phyloP scores from a whole-genome alignment of 2,329 filamentous ascomycete species.

The Xylariaceae sp. region DNA sequence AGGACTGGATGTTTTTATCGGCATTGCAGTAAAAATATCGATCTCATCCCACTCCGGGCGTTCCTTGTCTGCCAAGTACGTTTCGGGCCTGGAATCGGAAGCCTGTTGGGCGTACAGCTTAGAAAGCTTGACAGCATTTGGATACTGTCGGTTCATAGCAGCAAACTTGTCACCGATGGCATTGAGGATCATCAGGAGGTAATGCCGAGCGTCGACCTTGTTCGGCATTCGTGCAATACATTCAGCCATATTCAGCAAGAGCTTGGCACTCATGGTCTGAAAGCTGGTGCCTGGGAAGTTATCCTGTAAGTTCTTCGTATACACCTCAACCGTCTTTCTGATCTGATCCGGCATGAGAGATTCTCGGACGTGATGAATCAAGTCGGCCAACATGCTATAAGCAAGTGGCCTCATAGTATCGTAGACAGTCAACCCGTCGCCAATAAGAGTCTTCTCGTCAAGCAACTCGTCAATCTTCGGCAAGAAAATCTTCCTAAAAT shows the following conservation, averaged over 20 bases:
- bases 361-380: constrained; percentile 95
- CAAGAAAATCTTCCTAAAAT: constrained; percentile 91
- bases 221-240: constrained; percentile 91
- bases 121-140: constrained; percentile 90
- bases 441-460: constrained; percentile 89
- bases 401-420: constrained; percentile 93
- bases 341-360: constrained; percentile 87
- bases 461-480: constrained; percentile 91
- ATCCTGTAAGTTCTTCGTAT: constrained; percentile 92
- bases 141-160: constrained; percentile 93
- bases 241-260: constrained; percentile 96
- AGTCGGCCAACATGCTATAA: constrained; percentile 96
- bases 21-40: constrained; percentile 93
- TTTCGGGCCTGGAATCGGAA: constrained; percentile 58
- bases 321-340: constrained; percentile 90
- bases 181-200: constrained; percentile 94
- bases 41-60: constrained; percentile 95
- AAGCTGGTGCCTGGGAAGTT: constrained; percentile 97
- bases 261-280: constrained; percentile 98
- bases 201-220: constrained; percentile 90
- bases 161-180: constrained; percentile 98
- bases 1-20: constrained; percentile 91
- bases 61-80: constrained; percentile 78
- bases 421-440: constrained; percentile 92
- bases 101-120: constrained; percentile 68